phyloP scores from a whole-genome alignment of 345 rosid genomes.

The Hibiscus trionum region DNA sequence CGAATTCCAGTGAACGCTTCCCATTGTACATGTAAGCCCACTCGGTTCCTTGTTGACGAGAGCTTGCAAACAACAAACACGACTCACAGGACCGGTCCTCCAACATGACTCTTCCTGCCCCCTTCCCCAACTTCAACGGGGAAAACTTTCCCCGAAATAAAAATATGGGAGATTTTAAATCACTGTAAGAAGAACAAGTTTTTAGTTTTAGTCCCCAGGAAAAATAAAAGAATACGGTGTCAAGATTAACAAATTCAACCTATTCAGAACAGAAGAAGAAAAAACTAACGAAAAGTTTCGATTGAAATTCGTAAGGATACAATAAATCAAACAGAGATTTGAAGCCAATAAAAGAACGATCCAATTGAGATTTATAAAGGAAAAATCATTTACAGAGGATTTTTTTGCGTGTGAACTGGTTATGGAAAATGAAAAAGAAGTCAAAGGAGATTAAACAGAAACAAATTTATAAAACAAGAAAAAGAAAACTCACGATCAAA shows the following conservation, averaged over 20 bases:
- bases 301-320: not conserved
- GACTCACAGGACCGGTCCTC: slow-evolving; percentile 53
- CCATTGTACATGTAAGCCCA: slow-evolving; percentile 57
- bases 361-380: slow-evolving; percentile 11
- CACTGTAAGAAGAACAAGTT: not conserved
- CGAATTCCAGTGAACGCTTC: slow-evolving; percentile 47
- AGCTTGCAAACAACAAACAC: slow-evolving; percentile 51
- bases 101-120: slow-evolving; percentile 44
- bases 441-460: no score
- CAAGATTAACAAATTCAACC: slow-evolving; percentile 5
- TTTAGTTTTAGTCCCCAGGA: not conserved
- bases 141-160: not conserved
- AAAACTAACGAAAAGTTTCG: not conserved
- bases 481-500: slow-evolving; percentile 4
- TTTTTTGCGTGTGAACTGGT: not conserved
- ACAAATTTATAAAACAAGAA: slow-evolving; percentile 1
- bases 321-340: slow-evolving; percentile 2
- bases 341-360: slow-evolving; percentile 22
- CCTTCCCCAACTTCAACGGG: slow-evolving; percentile 19
- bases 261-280: not conserved
- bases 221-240: not conserved
- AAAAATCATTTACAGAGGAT: not conserved
- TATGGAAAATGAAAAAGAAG: not conserved
- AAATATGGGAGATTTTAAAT: not conserved
- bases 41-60: slow-evolving; percentile 52